These are phyloP conservation scores for Coemansia guatemalensis DNA, from an alignment of 192 early-diverging fungal species.

Conservation along the genomic window DNA sequence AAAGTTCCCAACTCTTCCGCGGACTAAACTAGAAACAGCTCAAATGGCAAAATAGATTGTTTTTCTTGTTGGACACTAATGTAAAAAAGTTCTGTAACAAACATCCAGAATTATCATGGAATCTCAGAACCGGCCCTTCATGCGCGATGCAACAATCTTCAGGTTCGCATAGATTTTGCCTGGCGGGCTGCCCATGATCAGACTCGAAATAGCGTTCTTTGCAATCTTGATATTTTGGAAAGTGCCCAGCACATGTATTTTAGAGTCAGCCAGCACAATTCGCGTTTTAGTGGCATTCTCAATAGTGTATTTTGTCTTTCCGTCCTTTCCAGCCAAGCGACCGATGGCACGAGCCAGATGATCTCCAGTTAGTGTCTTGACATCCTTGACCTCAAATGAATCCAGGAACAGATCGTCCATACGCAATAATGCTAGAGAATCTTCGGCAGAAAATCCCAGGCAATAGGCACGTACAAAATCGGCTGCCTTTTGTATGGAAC, in stretches of 20 bases:
- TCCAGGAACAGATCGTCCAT: conserved; percentile 97
- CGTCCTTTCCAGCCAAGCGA: conserved; percentile 96
- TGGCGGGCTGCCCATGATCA: conserved; percentile 94
- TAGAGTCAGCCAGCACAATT: conserved; percentile 95
- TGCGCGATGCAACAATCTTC: conserved; percentile 78
- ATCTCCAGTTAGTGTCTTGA: conserved; percentile 93
- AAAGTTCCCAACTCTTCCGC: conserved; percentile 1
- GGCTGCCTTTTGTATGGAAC: conserved; percentile 93
- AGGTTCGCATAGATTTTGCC: conserved; percentile 96
- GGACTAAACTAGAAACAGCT: not conserved
- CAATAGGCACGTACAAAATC: conserved; percentile 95
- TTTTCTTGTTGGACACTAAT: not conserved
- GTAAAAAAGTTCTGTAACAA: not conserved
- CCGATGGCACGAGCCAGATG: conserved; percentile 97
- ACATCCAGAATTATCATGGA: not conserved
- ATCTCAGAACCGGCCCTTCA: conserved; percentile 92
- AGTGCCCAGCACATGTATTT: conserved; percentile 94
- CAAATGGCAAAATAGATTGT: not conserved
- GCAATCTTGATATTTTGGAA: conserved; percentile 98
- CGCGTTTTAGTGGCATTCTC: conserved; percentile 96
- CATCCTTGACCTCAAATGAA: conserved; percentile 97
- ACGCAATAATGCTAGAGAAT: conserved; percentile 90
- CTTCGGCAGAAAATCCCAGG: conserved; percentile 92
- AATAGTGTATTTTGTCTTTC: conserved; percentile 96
- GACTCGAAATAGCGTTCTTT: conserved; percentile 81